Percentiles rank a stretch among this genome's conserved stretches.
These are phyloP conservation scores for Thelonectria olida DNA, from an alignment of 2,329 filamentous ascomycete genomes.

Conservation along the genomic window DNA sequence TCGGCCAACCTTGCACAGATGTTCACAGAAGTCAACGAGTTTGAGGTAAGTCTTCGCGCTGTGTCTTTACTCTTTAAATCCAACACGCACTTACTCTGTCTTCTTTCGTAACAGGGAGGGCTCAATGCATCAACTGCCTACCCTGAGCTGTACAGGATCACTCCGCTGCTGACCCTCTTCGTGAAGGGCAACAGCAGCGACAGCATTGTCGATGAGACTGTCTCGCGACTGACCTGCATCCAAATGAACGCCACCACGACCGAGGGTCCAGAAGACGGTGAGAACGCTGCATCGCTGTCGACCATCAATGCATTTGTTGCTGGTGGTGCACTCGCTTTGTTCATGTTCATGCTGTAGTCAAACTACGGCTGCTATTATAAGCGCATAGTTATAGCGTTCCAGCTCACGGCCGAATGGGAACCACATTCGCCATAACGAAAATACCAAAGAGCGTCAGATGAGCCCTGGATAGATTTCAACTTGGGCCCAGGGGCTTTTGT, in stretches of 20 bases:
- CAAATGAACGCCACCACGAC: background rate
- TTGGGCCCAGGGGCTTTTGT: too few relatives aligned
- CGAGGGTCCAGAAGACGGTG: background rate
- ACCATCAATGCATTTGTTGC: background rate
- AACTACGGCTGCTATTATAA: too few relatives aligned
- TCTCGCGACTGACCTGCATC: background rate
- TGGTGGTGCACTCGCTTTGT: background rate
- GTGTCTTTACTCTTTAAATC: background rate
- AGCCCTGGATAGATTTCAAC: too few relatives aligned
- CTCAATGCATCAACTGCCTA: background rate
- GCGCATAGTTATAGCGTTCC: too few relatives aligned
- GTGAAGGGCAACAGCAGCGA: background rate
- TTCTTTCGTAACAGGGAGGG: background rate
- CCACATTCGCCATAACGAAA: too few relatives aligned
- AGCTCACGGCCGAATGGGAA: too few relatives aligned
- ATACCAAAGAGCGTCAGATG: too few relatives aligned
- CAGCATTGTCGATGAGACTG: background rate
- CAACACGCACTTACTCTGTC: background rate
- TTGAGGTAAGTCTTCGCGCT: background rate
- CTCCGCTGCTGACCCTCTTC: background rate
- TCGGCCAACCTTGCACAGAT: constrained; percentile 1
- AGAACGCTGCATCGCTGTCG: background rate
- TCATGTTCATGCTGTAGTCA: background rate
- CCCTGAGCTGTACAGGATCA: constrained; percentile 1
- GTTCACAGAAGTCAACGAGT: background rate